Evolutionary conservation across 1,139 yeast species (phyloP).

Genomic region (Geotrichum australiense): DNA sequence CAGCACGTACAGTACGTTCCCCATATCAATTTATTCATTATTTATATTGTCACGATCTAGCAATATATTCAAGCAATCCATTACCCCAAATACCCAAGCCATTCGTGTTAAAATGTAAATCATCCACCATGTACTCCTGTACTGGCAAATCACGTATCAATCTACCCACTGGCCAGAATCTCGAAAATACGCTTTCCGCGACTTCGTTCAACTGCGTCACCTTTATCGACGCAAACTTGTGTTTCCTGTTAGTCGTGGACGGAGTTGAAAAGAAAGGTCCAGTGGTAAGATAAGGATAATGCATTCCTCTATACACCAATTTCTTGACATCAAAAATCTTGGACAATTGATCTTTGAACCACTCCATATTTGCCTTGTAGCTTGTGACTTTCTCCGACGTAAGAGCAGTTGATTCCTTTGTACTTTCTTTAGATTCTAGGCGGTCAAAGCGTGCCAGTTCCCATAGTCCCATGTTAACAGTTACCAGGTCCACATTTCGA

Average conservation of each 20-base stretch:
- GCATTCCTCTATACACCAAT: constrained; percentile 18
- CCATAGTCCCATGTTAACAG: constrained; percentile 21
- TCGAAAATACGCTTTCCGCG: constrained; percentile 11
- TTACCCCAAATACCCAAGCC: constrained; percentile 20
- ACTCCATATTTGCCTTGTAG: constrained; percentile 13
- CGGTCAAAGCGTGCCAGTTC: constrained; percentile 20
- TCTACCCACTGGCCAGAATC: constrained; percentile 20
- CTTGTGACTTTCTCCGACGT: constrained; percentile 11
- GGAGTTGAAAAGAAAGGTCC: constrained; percentile 17
- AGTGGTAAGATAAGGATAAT: constrained; percentile 16
- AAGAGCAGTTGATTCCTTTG: constrained; percentile 11
- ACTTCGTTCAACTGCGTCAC: constrained; percentile 19
- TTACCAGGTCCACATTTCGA: constrained; percentile 16
- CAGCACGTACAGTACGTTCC: too few species aligned
- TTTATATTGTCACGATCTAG: too few species aligned
- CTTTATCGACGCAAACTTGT: constrained; percentile 17
- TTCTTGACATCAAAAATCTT: constrained; percentile 12
- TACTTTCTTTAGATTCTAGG: constrained; percentile 9
- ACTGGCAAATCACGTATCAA: constrained; percentile 18
- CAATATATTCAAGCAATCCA: constrained; percentile 18
- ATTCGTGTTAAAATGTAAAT: constrained; percentile 18
- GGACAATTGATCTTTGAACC: constrained; percentile 7
- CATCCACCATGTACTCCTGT: constrained; percentile 19
- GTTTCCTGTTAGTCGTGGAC: constrained; percentile 12
- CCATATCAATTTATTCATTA: too few species aligned